These are phyloP conservation scores for Amanita fuliginea DNA, from an alignment of 768 basidiomycete genomes.

Conservation along the genomic window DNA sequence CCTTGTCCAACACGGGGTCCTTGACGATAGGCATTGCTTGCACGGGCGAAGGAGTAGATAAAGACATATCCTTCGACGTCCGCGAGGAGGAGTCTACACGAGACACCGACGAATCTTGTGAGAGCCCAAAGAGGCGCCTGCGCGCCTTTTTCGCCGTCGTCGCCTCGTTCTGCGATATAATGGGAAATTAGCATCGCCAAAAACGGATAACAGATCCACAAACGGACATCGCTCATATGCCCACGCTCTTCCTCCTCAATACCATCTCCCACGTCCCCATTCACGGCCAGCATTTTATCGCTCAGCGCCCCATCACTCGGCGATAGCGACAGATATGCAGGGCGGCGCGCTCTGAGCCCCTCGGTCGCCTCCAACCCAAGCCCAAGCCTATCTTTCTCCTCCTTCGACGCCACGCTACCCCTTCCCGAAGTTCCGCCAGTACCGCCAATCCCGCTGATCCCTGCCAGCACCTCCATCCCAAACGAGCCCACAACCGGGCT, in stretches of 20 bases:
- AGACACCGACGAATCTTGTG: constrained; percentile 29
- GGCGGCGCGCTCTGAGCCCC: constrained; percentile 27
- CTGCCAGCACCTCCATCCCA: not conserved
- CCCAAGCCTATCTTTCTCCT: not conserved
- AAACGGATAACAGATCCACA: not conserved
- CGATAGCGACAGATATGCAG: constrained; percentile 41
- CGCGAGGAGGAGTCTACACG: constrained; percentile 1
- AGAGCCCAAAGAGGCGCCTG: constrained; percentile 53
- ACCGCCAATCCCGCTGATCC: not conserved
- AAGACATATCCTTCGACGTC: constrained; percentile 9
- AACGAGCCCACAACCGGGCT: not conserved
- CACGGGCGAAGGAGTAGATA: constrained; percentile 2
- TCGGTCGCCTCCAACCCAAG: not conserved
- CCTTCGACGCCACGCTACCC: constrained; percentile 1
- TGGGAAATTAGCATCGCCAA: not conserved
- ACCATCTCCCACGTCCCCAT: constrained; percentile 19
- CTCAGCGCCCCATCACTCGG: constrained; percentile 53
- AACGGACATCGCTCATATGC: constrained; percentile 58
- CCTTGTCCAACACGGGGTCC: constrained; percentile 20
- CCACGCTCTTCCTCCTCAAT: constrained; percentile 37
- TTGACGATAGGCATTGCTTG: constrained; percentile 6
- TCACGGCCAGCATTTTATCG: constrained; percentile 25
- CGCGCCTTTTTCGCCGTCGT: constrained; percentile 28
- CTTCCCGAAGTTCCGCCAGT: not conserved
- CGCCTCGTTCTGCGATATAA: constrained; percentile 36